Base-by-base conservation (phyloP, 208 protist genomes). In the Sergeia podlipaevii region DNA sequence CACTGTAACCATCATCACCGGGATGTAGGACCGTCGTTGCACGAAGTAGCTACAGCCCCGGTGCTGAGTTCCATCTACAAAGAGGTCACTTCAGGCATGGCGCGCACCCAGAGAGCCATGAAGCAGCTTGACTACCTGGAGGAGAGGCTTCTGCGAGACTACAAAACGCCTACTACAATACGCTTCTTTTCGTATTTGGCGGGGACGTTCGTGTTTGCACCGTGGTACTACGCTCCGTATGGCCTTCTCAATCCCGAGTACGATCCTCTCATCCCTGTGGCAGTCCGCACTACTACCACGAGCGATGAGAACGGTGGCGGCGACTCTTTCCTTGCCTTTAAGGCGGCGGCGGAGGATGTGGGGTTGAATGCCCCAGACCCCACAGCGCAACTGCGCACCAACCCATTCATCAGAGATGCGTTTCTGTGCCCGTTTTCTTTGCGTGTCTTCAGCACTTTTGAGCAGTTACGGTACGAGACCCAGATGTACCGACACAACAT, bases 221-320 rank as follows among this genome's bases (percentile, higher is more conserved):
- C 83, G 41, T 95, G 88, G 85, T 95, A 92, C 72, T 92, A 86
- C 65, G 67, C 84, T 2, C 88, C 88, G 4, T 91, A 85, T 45
- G 84, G 82, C 17, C 41, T 91, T n/a, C 73, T 95, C 30, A 34
- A 89, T 48, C 64, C 39, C 28, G 78, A 83, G 33, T 94, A 80
- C 62, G 77, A 89, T 66, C 76, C 79, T 0, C 39, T 75, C 43
- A 63, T 70, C 24, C 64, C 65, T 15, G 53, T 58, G 0, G 24
- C 37, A 1, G 18, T 70, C 1, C 30, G 2, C 37, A 24, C 49
- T 17, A 66, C 30, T 2, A 39, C 26, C n/a, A 2, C 6, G 21
- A 43, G 4, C 2, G 27, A 37, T 1, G 30, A 32, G 21, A 8
- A 43, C 4, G 5, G 28, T 11, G 30, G 49, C 18, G 11, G 8